phyloP scores from a whole-genome alignment of 2,329 filamentous ascomycete species.

The Colletotrichum sp. region DNA sequence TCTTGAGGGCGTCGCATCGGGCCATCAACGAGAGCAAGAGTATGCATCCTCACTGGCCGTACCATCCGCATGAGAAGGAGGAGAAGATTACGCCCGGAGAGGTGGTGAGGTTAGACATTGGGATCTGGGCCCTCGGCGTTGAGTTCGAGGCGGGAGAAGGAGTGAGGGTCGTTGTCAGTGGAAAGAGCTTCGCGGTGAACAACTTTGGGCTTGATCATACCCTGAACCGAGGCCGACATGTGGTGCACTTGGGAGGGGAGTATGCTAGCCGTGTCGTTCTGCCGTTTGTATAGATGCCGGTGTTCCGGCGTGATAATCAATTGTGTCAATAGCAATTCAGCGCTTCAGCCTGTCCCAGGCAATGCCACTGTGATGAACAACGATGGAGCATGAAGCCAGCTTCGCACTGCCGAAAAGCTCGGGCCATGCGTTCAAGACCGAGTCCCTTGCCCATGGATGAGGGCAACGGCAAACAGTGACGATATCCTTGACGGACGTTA shows the following conservation, averaged over 20 bases:
- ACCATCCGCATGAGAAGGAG: constrained; percentile 4
- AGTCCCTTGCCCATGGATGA: background rate
- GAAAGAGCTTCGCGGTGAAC: constrained; percentile 23
- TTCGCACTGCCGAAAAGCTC: background rate
- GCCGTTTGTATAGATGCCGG: background rate
- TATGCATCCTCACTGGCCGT: constrained; percentile 33
- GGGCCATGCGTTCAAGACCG: background rate
- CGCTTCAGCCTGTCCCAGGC: background rate
- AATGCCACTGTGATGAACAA: background rate
- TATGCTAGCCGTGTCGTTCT: constrained; percentile 25
- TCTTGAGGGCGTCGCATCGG: constrained; percentile 27
- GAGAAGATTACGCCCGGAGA: constrained; percentile 22
- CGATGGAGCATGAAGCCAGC: background rate
- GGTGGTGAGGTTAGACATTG: constrained; percentile 30
- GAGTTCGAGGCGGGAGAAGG: constrained; percentile 30
- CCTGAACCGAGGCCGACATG: constrained; percentile 25
- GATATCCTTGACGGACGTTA: background rate
- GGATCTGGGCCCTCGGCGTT: constrained; percentile 32
- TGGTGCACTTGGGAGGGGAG: constrained; percentile 25
- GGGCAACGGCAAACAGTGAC: background rate
- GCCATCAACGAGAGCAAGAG: constrained; percentile 25
- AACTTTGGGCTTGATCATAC: background rate
- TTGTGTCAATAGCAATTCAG: background rate
- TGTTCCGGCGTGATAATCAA: background rate
- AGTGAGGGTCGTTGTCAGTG: constrained; percentile 27